Base-by-base conservation (phyloP, 1,284 basidiomycete species). In the Flammula alnicola region DNA sequence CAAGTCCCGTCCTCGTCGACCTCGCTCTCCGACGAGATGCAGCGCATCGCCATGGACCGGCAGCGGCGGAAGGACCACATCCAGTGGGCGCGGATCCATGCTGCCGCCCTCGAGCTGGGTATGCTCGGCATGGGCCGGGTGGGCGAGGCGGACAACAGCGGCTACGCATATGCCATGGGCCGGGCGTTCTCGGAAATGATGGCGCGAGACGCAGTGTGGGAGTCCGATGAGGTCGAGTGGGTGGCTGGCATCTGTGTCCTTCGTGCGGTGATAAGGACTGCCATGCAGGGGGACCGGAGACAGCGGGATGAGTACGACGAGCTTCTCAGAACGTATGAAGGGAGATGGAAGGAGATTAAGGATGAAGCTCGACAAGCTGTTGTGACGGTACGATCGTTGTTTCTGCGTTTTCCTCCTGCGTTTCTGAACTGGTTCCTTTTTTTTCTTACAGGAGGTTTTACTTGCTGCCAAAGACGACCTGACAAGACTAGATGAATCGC, bases 311-410 rank as follows among this genome's bases (percentile, higher is more conserved):
- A 80, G 49, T 81, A 80, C 58, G 78, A 77, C 47, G 73, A 74
- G 26, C 53, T 83, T 14, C 47, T 83, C 58, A 69, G 71, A 29
- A 73, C 70, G 5, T 83, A 83, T 58, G 81, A 83, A 56, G 68
- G 73, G 6, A 65, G 81, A 41, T 83, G 81, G 81, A 83, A 82
- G 58, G 81, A 84, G 57, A 82, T 84, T 51, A 79, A 80, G 58
- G 81, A 83, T 53, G 81, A 83, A 60, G 72, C 77, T 6, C 66
- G 81, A 49, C 81, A 84, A 60, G 73, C 74, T 1, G 69, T 82
- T 50, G 80, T 82, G 12, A 77, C 78, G 47, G 80, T 79, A 38
- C 12, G 17, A 52, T 35, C 17, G 44, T 19, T 22, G 4, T 32
- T 37, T 30, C n/a, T 20, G 36, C 47, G 23, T 26, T 3, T n/a